phyloP scores from a whole-genome alignment of 257 asterid genomes.

The Avicennia marina region DNA sequence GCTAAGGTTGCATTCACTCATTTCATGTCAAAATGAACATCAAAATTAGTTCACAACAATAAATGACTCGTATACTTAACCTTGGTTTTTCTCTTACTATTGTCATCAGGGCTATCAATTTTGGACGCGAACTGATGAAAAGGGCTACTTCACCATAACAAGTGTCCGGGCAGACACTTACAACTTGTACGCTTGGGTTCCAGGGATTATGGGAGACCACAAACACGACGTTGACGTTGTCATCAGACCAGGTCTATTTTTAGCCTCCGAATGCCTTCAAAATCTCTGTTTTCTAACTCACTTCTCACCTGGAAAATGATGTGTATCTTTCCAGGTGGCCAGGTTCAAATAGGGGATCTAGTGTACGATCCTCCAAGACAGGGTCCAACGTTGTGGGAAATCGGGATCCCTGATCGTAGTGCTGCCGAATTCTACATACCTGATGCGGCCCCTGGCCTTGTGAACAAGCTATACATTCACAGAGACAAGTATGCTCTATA shows the following conservation, averaged over 20 bases:
- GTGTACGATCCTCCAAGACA: not conserved
- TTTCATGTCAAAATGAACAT: no score
- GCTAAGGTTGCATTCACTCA: constrained; percentile 34
- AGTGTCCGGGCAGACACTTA: constrained; percentile 38
- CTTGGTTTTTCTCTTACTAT: not conserved
- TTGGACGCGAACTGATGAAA: constrained; percentile 45
- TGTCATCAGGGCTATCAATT: constrained; percentile 63
- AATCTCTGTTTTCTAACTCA: not conserved
- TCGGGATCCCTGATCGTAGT: constrained; percentile 57
- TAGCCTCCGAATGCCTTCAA: not conserved
- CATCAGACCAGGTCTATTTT: constrained; percentile 32
- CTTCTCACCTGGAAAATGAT: no score
- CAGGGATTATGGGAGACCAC: constrained; percentile 65
- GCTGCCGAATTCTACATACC: constrained; percentile 59
- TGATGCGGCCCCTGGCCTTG: constrained; percentile 36
- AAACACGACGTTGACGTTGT: constrained; percentile 20
- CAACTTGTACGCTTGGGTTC: constrained; percentile 54
- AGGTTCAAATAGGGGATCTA: not conserved
- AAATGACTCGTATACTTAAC: no score
- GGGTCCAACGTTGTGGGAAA: constrained; percentile 39
- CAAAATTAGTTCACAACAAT: not conserved
- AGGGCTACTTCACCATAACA: constrained; percentile 41
- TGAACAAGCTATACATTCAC: constrained; percentile 28
- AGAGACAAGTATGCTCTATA: constrained; percentile 28
- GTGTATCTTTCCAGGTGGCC: not conserved